A percentile compares a stretch with the other conserved stretches of the same genome.
Conservation (phyloP, 768 basidiomycete species). For the Suillus decipiens region DNA sequence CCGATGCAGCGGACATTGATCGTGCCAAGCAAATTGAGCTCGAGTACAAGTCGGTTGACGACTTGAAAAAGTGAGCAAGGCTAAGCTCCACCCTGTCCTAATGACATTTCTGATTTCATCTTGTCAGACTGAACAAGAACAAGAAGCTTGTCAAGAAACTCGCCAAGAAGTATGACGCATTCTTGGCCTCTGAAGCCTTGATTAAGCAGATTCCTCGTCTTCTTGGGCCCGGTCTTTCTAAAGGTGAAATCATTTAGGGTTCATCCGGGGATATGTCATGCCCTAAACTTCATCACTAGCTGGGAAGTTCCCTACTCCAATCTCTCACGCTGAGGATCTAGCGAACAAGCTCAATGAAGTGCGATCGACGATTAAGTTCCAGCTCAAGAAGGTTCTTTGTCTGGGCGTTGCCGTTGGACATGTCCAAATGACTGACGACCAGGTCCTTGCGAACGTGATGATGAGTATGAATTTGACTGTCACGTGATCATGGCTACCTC, state of each 20-base stretch:
- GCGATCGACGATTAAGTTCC: slow-evolving; percentile 99
- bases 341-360: slow-evolving; percentile 90
- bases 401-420: slow-evolving; percentile 99
- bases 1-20: slow-evolving; percentile 98
- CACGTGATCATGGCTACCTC: background rate
- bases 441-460: slow-evolving; percentile 97
- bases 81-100: background rate
- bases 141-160: slow-evolving; percentile 99
- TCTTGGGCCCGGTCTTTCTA: slow-evolving; percentile 98
- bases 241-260: slow-evolving; percentile 55
- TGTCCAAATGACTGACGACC: slow-evolving; percentile 96
- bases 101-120: slow-evolving; percentile 5
- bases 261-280: background rate
- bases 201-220: slow-evolving; percentile 99
- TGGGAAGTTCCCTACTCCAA: slow-evolving; percentile 98
- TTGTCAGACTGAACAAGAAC: slow-evolving; percentile 95
- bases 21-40: slow-evolving; percentile 97
- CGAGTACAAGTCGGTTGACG: slow-evolving; percentile 99
- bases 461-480: slow-evolving; percentile 58
- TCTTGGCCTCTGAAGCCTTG: slow-evolving; percentile 94
- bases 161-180: slow-evolving; percentile 99
- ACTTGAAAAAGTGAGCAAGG: slow-evolving; percentile 90
- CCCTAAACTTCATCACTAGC: slow-evolving; percentile 41
- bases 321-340: slow-evolving; percentile 91
- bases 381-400: slow-evolving; percentile 98